Percentiles rank a stretch among this genome's conserved stretches.
These are phyloP conservation scores for Dactylellina drechsleri DNA, from an alignment of 2,329 filamentous ascomycete genomes.

Conservation along the genomic window DNA sequence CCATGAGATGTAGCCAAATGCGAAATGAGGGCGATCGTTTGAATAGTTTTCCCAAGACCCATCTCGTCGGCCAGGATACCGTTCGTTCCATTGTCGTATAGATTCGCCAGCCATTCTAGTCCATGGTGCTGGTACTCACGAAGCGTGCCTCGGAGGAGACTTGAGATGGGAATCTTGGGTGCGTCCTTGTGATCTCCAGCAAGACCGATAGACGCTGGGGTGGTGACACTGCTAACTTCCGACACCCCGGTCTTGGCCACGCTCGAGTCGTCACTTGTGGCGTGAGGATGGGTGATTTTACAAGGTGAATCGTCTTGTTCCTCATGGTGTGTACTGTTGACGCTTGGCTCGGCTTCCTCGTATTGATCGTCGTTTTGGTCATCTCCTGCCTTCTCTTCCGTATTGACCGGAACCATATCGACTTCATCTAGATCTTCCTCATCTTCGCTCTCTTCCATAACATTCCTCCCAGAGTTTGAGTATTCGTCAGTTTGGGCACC, in stretches of 20 bases:
- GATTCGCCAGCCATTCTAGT: conserved; percentile 93
- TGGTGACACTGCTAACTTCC: conserved; percentile 57
- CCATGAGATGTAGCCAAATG: conserved; percentile 90
- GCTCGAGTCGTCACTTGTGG: conserved; percentile 51
- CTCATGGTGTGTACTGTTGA: conserved; percentile 27
- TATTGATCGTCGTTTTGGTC: conserved; percentile 55
- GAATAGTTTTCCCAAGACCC: conserved; percentile 95
- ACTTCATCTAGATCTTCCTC: conserved; percentile 56
- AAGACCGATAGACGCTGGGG: conserved; percentile 40
- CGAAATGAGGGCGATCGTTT: conserved; percentile 92
- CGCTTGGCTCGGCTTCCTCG: conserved; percentile 32
- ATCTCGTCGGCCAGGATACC: conserved; percentile 98
- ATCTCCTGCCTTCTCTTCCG: neutral
- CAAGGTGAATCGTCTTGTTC: conserved; percentile 13
- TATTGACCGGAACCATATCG: conserved; percentile 53
- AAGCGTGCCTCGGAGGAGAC: conserved; percentile 84
- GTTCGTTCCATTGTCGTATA: conserved; percentile 92
- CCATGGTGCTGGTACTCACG: conserved; percentile 97
- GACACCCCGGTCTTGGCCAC: conserved; percentile 58
- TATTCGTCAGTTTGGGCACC: conserved; percentile 59
- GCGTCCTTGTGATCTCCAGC: conserved; percentile 34
- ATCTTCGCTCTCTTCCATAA: conserved; percentile 55
- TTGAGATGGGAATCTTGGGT: conserved; percentile 76
- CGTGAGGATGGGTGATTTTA: conserved; percentile 53
- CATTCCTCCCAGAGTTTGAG: conserved; percentile 55